Conservation (phyloP, 192 early-diverging fungal species). For the Dispira simplex region DNA sequence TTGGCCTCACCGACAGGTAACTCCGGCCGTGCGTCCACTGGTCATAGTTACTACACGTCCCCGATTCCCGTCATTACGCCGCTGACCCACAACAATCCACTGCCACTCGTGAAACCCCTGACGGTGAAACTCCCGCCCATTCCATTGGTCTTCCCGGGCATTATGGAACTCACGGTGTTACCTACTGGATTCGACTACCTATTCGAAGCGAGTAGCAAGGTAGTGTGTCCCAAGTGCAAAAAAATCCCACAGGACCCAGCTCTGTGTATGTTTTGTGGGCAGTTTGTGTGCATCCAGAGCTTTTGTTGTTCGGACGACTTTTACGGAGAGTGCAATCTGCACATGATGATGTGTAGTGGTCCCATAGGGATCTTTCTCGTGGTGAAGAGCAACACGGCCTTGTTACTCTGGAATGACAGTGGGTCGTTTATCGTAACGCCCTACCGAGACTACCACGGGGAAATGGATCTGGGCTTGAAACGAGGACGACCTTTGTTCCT, state of each 20-base stretch:
- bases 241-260: conserved; percentile 78
- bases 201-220: conserved; percentile 66
- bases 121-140: conserved; percentile 1
- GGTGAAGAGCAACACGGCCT: conserved; percentile 76
- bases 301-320: conserved; percentile 79
- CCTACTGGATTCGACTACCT: conserved; percentile 70
- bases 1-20: background rate
- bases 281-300: conserved; percentile 81
- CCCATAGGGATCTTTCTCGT: conserved; percentile 77
- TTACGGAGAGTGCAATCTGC: conserved; percentile 87
- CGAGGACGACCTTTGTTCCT: conserved; percentile 83
- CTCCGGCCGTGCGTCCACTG: background rate
- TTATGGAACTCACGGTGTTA: conserved; percentile 44
- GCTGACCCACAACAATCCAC: background rate
- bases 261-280: conserved; percentile 85
- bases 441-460: conserved; percentile 91
- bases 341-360: conserved; percentile 72
- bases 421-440: conserved; percentile 82
- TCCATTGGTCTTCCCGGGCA: conserved; percentile 31
- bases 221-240: conserved; percentile 70
- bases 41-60: background rate
- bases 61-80: background rate
- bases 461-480: conserved; percentile 77
- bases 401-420: conserved; percentile 70
- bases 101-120: no score